Evolutionary conservation across 2,329 filamentous ascomycete genomes (phyloP).

Genomic region (Cladosporium sp.): DNA sequence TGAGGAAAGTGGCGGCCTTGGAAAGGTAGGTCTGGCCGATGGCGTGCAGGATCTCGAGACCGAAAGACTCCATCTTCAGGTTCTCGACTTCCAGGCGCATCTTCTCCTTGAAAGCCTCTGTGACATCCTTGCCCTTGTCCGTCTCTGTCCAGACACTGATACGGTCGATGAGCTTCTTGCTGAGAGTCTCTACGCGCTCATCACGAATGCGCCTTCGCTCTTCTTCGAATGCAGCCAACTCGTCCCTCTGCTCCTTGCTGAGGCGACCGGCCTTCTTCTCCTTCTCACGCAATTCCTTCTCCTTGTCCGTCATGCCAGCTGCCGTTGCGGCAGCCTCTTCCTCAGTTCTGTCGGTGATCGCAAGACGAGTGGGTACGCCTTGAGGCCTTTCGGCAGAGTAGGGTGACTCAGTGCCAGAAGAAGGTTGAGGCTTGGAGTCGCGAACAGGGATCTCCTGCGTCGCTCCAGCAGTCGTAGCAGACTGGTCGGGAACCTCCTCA

Average conservation of each 20-base stretch:
- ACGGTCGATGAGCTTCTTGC: conserved; percentile 80
- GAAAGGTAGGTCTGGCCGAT: conserved; percentile 86
- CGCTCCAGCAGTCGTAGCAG: conserved; percentile 13
- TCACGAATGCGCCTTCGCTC: conserved; percentile 80
- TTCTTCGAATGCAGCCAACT: conserved; percentile 79
- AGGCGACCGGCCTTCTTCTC: conserved; percentile 86
- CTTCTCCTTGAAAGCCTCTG: conserved; percentile 86
- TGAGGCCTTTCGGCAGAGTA: conserved; percentile 32
- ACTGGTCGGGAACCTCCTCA: conserved; percentile 14
- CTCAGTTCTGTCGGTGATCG: conserved; percentile 83
- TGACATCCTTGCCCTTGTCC: conserved; percentile 81
- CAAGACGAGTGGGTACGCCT: conserved; percentile 70
- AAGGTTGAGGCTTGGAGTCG: conserved; percentile 17
- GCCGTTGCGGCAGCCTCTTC: conserved; percentile 65
- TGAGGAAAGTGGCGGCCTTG: conserved; percentile 82
- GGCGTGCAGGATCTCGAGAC: conserved; percentile 90
- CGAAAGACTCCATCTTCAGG: conserved; percentile 98
- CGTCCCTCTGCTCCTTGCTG: conserved; percentile 87
- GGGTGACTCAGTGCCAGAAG: conserved; percentile 43
- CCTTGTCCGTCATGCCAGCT: conserved; percentile 63
- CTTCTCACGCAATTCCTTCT: conserved; percentile 71
- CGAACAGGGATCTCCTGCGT: conserved; percentile 22
- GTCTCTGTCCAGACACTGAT: conserved; percentile 96
- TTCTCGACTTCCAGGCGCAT: conserved; percentile 93
- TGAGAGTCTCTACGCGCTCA: conserved; percentile 80